phyloP scores from a whole-genome alignment of 129 eudicot species.

The Helianthus annuus region HanXRQr2.0-SUNRISE NC_035441.2:127624547-127625046 shows the following conservation, averaged over 20 bases:
- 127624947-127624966: neutral
- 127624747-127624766: slow-evolving; percentile 1
- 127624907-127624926: slow-evolving; percentile 24
- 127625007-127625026: slow-evolving; percentile 6
- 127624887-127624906: slow-evolving; percentile 12
- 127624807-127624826: neutral
- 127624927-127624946: slow-evolving; percentile 9
- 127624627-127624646: slow-evolving; percentile 14
- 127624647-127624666: slow-evolving; percentile 23
- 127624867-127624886: slow-evolving; percentile 20
- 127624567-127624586: slow-evolving; percentile 13
- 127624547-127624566: slow-evolving; percentile 3
- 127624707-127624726: neutral
- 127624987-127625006: slow-evolving; percentile 14
- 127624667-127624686: slow-evolving; percentile 13
- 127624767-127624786: slow-evolving; percentile 10
- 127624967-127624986: neutral
- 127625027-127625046: neutral
- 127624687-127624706: slow-evolving; percentile 13
- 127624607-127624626: slow-evolving; percentile 7
- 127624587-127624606: neutral
- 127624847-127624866: slow-evolving; percentile 11
- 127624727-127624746: neutral
- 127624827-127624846: neutral
- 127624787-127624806: slow-evolving; percentile 18